These are phyloP conservation scores for Rosa chinensis DNA, from an alignment of 306 rosid genomes.

Conservation along the genomic window DNA sequence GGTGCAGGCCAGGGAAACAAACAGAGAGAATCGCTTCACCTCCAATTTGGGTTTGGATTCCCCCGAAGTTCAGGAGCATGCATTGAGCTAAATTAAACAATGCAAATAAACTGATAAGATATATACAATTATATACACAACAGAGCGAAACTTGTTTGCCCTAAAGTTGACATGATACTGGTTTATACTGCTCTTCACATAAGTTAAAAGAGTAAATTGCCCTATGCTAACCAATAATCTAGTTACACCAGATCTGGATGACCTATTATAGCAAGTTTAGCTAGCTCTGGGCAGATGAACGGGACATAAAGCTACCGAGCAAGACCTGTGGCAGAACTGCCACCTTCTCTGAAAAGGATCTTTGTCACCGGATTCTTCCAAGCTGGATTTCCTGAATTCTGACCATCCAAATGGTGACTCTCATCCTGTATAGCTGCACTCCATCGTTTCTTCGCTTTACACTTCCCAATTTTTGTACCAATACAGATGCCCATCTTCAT, in stretches of 20 bases:
- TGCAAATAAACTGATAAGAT: not conserved
- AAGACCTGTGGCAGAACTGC: conserved; percentile 20
- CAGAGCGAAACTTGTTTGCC: not conserved
- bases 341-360: conserved; percentile 63
- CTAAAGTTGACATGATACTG: not conserved
- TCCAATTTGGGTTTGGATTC: not conserved
- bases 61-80: not conserved
- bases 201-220: not conserved
- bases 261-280: conserved; percentile 10
- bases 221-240: conserved; percentile 23
- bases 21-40: not conserved
- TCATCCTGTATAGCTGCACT: conserved; percentile 40
- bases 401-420: conserved; percentile 45
- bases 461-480: conserved; percentile 55
- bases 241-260: conserved; percentile 12
- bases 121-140: not conserved
- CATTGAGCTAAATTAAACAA: not conserved
- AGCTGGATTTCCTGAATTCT: conserved; percentile 42
- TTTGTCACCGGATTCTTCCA: conserved; percentile 78
- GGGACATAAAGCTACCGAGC: conserved; percentile 32
- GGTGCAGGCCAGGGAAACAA: not conserved
- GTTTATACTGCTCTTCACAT: not conserved
- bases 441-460: conserved; percentile 41
- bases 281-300: conserved; percentile 19
- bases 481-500: conserved; percentile 58